phyloP scores from a whole-genome alignment of 139 green algal species.

The Astrephomene gubernaculifera region DNA sequence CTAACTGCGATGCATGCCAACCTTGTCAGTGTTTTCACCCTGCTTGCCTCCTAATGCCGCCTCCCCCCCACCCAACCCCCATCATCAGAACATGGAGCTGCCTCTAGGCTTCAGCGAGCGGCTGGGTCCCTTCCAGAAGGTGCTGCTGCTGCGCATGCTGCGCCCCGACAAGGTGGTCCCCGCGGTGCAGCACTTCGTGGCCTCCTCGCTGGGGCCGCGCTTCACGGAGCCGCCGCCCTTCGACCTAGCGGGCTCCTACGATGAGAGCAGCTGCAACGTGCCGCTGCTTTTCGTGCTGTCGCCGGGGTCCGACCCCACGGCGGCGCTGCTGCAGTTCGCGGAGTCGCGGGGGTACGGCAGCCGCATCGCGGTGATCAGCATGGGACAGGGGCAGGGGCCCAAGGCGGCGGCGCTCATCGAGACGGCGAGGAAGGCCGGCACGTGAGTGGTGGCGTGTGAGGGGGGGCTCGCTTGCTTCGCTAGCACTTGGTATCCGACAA shows the following conservation, averaged over 20 bases:
- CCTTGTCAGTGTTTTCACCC: no score
- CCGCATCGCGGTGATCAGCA: constrained; percentile 58
- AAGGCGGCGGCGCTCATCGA: constrained; percentile 82
- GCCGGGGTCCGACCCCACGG: constrained; percentile 73
- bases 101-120: constrained; percentile 39
- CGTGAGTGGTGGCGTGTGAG: constrained; percentile 4
- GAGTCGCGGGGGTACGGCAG: constrained; percentile 55
- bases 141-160: constrained; percentile 72
- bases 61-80: background rate
- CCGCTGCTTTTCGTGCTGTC: constrained; percentile 89
- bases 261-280: constrained; percentile 16
- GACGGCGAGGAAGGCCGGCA: constrained; percentile 52
- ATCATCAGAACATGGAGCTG: constrained; percentile 31
- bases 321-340: constrained; percentile 78
- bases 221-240: constrained; percentile 83
- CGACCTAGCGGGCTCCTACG: constrained; percentile 56
- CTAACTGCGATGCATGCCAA: no score
- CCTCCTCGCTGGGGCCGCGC: constrained; percentile 55
- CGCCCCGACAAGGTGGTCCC: constrained; percentile 81
- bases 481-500: no score
- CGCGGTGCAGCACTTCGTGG: constrained; percentile 71
- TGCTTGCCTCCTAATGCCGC: background rate
- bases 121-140: constrained; percentile 72
- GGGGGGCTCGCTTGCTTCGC: no score
- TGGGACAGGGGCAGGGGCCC: constrained; percentile 85